A percentile compares a stretch with the other conserved stretches of the same genome.
phyloP scores from a whole-genome alignment of 108 stramenopile genomes.

The Discostella stelligeroides region DNA sequence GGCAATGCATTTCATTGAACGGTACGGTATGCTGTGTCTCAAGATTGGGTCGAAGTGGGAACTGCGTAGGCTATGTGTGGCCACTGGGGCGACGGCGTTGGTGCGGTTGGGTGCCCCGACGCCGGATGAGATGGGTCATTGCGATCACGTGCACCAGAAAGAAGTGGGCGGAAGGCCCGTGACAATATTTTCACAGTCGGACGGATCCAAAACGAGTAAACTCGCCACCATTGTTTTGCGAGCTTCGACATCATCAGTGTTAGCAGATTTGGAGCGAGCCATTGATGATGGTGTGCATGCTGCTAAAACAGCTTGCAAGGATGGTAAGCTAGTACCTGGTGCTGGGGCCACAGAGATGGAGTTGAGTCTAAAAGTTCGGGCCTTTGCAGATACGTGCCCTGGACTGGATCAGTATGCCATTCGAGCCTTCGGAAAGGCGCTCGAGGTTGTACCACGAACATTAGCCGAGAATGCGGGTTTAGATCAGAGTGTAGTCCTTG shows the following conservation, averaged over 20 bases:
- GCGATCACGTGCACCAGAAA: conserved; percentile 70
- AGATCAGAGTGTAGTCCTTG: conserved; percentile 84
- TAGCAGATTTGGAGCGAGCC: conserved; percentile 96
- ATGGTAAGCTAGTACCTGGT: conserved; percentile 92
- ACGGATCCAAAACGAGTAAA: conserved; percentile 70
- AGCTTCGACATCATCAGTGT: conserved; percentile 88
- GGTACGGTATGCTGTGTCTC: conserved; percentile 91
- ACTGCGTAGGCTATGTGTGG: conserved; percentile 93
- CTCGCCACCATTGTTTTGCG: conserved; percentile 95
- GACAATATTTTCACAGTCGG: conserved; percentile 85
- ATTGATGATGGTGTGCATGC: conserved; percentile 96
- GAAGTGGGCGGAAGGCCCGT: conserved; percentile 93
- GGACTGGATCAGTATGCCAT: conserved; percentile 99
- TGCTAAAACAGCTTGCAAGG: conserved; percentile 86
- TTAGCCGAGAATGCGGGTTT: conserved; percentile 97
- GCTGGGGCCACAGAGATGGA: conserved; percentile 96
- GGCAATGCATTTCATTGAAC: conserved; percentile 97
- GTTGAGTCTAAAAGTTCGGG: conserved; percentile 75
- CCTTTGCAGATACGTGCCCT: conserved; percentile 87
- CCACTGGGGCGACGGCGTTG: conserved; percentile 93
- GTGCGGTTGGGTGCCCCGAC: conserved; percentile 95
- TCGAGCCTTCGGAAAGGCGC: conserved; percentile 94
- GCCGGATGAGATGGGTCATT: conserved; percentile 95
- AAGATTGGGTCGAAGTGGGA: conserved; percentile 97
- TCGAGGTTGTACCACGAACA: conserved; percentile 94